Evolutionary conservation across 495 filamentous ascomycete genomes (phyloP).

Genomic region (Penicillium psychrofluorescens): DNA sequence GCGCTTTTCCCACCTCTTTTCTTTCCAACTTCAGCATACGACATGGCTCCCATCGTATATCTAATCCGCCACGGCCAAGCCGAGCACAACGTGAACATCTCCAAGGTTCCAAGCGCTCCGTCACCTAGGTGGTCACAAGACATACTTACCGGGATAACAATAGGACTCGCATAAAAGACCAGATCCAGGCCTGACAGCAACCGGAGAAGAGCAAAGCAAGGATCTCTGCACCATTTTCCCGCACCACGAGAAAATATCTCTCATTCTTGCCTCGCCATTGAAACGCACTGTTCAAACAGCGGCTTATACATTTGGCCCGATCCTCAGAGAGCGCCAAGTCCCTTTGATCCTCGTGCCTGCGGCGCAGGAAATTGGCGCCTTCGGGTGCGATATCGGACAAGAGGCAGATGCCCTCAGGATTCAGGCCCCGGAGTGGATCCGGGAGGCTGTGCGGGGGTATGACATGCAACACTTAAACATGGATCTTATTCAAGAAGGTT

Average conservation of each 20-base stretch:
- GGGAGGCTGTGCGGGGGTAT: not conserved
- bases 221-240: slow-evolving; percentile 6
- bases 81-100: slow-evolving; percentile 15
- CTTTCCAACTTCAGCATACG: too few species aligned
- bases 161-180: slow-evolving; percentile 10
- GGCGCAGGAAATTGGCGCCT: slow-evolving; percentile 12
- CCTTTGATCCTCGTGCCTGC: slow-evolving; percentile 8
- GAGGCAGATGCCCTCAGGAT: slow-evolving; percentile 1
- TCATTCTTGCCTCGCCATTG: slow-evolving; percentile 12
- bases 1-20: too few species aligned
- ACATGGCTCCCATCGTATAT: slow-evolving; percentile 11
- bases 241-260: slow-evolving; percentile 1
- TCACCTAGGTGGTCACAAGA: too few species aligned
- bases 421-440: slow-evolving; percentile 3
- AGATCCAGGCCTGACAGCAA: slow-evolving; percentile 10
- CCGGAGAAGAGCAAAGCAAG: slow-evolving; percentile 11
- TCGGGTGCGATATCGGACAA: slow-evolving; percentile 8
- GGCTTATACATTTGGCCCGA: slow-evolving; percentile 7
- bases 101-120: too few species aligned
- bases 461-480: slow-evolving; percentile 3
- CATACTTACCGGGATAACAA: too few species aligned
- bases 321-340: slow-evolving; percentile 8
- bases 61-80: slow-evolving; percentile 12
- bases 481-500: slow-evolving; percentile 5
- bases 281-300: slow-evolving; percentile 15